These are phyloP conservation scores for Pinus tabuliformis DNA, from an alignment of 75 land plant species.

Conservation along the genomic window DNA sequence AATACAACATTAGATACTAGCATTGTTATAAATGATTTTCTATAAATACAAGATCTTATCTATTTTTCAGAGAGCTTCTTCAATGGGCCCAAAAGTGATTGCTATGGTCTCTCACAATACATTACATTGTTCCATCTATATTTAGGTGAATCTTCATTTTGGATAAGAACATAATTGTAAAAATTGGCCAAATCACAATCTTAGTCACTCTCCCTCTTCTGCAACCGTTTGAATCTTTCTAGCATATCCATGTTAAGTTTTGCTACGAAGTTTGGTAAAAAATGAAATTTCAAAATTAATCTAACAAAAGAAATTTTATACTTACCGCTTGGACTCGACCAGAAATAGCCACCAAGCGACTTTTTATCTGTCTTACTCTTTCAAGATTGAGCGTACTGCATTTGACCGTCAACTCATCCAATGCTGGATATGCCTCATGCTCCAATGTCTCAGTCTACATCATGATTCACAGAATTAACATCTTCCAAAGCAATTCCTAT, in stretches of 20 bases:
- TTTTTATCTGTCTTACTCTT: conserved; percentile 68
- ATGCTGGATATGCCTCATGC: conserved; percentile 61
- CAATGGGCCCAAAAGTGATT: background rate
- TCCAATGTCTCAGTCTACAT: conserved; percentile 52
- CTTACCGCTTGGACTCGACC: conserved; percentile 75
- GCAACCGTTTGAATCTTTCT: background rate
- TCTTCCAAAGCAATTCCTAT: background rate
- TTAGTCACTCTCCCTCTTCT: background rate
- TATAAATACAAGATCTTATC: background rate
- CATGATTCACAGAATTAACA: conserved; percentile 11
- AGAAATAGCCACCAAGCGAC: conserved; percentile 58
- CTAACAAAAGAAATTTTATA: background rate
- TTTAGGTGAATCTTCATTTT: background rate
- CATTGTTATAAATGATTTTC: too few species aligned
- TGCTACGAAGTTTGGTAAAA: background rate
- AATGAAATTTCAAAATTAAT: background rate
- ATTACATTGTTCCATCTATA: background rate
- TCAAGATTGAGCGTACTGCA: conserved; percentile 81
- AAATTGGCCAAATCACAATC: background rate
- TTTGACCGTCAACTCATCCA: conserved; percentile 73
- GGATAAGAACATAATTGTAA: background rate
- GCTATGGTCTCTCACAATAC: background rate
- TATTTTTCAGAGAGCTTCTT: background rate
- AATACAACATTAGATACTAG: too few species aligned
- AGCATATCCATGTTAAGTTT: background rate